phyloP scores from a whole-genome alignment of 208 protist species.

The Pavlovales sp. region DNA sequence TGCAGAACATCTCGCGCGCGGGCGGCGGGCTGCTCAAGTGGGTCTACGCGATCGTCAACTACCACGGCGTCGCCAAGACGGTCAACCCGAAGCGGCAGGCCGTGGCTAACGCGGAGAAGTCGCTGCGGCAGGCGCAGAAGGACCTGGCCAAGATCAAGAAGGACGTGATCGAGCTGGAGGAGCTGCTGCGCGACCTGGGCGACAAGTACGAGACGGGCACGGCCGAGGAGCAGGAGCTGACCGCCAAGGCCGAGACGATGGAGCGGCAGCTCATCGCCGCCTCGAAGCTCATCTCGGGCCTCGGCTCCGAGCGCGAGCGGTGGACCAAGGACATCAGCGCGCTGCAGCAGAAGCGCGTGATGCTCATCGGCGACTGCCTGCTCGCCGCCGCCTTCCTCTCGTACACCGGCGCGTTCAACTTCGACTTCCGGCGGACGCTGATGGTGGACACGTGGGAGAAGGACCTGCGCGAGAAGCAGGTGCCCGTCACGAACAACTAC shows the following conservation, averaged over 20 bases:
- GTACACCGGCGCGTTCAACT: constrained; percentile 94
- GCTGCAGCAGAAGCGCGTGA: constrained; percentile 73
- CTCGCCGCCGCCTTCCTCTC: constrained; percentile 89
- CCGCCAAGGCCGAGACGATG: constrained; percentile 85
- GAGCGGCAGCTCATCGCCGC: constrained; percentile 87
- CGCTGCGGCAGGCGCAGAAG: constrained; percentile 79
- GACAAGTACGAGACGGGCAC: constrained; percentile 79
- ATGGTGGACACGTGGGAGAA: constrained; percentile 80
- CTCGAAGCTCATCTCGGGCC: constrained; percentile 88
- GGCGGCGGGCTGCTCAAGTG: constrained; percentile 89
- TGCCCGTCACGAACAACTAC: constrained; percentile 83
- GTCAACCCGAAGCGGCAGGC: constrained; percentile 90
- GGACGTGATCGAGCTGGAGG: constrained; percentile 78
- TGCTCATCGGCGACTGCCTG: constrained; percentile 95
- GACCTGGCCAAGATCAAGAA: constrained; percentile 85
- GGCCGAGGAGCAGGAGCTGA: constrained; percentile 80
- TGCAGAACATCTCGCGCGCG: constrained; percentile 74
- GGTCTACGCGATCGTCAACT: constrained; percentile 93
- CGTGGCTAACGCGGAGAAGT: constrained; percentile 83
- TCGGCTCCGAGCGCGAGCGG: constrained; percentile 88
- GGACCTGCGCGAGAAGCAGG: constrained; percentile 75
- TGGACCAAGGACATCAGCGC: constrained; percentile 88
- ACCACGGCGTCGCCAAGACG: constrained; percentile 91
- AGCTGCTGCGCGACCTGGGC: constrained; percentile 60
- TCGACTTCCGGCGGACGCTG: constrained; percentile 86